Percentiles rank a stretch among this genome's conserved stretches.
These are phyloP conservation scores for Cytospora piceicola DNA, from an alignment of 2,329 filamentous ascomycete genomes.

Conservation along the genomic window DNA sequence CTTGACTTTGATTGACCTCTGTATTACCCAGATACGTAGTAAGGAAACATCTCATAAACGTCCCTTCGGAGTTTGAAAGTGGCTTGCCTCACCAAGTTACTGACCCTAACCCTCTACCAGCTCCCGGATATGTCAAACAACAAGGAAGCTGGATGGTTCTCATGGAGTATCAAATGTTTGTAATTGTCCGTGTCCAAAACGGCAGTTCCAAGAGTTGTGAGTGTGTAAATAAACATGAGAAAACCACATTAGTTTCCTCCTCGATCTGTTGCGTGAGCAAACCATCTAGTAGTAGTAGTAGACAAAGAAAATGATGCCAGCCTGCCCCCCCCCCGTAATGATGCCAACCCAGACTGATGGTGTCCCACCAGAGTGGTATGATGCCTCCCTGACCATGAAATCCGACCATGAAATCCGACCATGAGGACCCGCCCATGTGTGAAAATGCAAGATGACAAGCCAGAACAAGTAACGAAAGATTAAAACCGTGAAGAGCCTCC, in stretches of 20 bases:
- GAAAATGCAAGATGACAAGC: conserved; percentile 15
- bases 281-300: conserved; percentile 19
- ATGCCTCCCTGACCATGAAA: conserved; percentile 5
- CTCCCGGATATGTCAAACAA: background rate
- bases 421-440: background rate
- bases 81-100: background rate
- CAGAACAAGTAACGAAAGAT: background rate
- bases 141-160: background rate
- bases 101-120: background rate
- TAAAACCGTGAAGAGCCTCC: background rate
- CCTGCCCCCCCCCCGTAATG: conserved; percentile 8
- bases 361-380: background rate
- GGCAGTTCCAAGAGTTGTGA: background rate
- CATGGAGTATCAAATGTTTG: background rate
- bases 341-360: conserved; percentile 1
- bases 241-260: conserved; percentile 2
- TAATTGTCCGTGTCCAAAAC: background rate
- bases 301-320: conserved; percentile 1
- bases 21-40: no score
- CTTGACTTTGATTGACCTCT: background rate
- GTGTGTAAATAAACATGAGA: conserved; percentile 1
- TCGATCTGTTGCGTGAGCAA: conserved; percentile 26
- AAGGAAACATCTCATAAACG: background rate
- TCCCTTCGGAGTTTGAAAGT: background rate
- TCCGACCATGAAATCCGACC: background rate